phyloP scores from a whole-genome alignment of 2,329 filamentous ascomycete species.

The Monilinia aucupariae region DNA sequence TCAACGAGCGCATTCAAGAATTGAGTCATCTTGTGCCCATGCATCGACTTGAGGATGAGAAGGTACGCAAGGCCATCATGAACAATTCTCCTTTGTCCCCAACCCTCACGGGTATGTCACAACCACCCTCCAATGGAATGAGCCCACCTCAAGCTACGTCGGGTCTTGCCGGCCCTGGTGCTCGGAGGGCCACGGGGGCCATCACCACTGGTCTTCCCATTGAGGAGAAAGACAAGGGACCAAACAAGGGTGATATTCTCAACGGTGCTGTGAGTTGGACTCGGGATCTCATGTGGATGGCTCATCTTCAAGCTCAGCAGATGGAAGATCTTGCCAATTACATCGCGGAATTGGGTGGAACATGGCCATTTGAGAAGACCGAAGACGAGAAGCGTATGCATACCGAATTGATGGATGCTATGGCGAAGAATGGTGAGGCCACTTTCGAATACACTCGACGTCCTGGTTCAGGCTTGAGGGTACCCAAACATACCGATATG shows the following conservation, averaged over 20 bases:
- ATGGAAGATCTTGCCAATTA: constrained; percentile 79
- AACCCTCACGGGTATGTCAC: constrained; percentile 62
- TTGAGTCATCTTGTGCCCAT: constrained; percentile 86
- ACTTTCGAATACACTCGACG: constrained; percentile 81
- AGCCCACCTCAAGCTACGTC: constrained; percentile 76
- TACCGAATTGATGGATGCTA: constrained; percentile 80
- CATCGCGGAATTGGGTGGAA: constrained; percentile 66
- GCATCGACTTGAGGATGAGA: constrained; percentile 93
- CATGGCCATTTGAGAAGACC: constrained; percentile 73
- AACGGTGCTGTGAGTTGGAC: constrained; percentile 98
- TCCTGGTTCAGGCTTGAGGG: constrained; percentile 77
- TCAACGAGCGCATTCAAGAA: constrained; percentile 97
- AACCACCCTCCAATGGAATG: constrained; percentile 43
- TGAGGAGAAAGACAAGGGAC: constrained; percentile 97
- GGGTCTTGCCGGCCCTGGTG: constrained; percentile 76
- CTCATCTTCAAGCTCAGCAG: constrained; percentile 82
- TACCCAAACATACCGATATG: constrained; percentile 89
- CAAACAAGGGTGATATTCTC: constrained; percentile 97
- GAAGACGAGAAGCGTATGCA: constrained; percentile 97
- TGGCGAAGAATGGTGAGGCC: constrained; percentile 67
- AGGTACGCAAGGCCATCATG: constrained; percentile 88
- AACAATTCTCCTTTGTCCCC: constrained; percentile 89
- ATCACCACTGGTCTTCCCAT: constrained; percentile 90
- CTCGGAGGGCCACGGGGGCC: constrained; percentile 72
- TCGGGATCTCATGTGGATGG: constrained; percentile 94